Percentiles rank a stretch among this genome's conserved stretches.
Evolutionary conservation across 2,329 filamentous ascomycete species (phyloP).

Genomic region (Paracoccidioides brasiliensis): DNA sequence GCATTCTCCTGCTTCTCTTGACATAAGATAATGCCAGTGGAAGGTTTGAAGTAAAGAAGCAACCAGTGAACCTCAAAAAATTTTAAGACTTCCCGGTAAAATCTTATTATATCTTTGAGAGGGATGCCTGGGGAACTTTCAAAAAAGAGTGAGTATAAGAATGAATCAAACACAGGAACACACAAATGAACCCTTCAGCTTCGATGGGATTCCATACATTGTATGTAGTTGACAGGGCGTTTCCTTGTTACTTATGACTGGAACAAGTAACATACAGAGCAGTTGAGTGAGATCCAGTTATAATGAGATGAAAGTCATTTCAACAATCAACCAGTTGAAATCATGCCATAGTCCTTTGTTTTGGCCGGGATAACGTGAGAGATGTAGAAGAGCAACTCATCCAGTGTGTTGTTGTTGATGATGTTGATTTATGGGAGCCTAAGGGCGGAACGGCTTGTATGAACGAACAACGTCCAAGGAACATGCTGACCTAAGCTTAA

Average conservation of each 20-base stretch:
- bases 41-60: neutral
- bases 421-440: no score
- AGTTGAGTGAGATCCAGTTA: neutral
- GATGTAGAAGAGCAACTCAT: neutral
- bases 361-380: neutral
- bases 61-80: neutral
- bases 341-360: neutral
- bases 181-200: conserved; percentile 1
- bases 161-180: neutral
- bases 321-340: neutral
- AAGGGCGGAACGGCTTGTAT: no score
- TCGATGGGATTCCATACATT: conserved; percentile 10
- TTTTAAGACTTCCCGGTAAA: neutral
- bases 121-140: neutral
- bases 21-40: neutral
- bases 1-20: neutral
- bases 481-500: no score
- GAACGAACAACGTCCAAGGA: no score
- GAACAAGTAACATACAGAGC: neutral
- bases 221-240: neutral
- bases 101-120: neutral
- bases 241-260: neutral
- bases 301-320: neutral
- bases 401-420: neutral
- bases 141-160: neutral